phyloP scores from a whole-genome alignment of 2,329 filamentous ascomycete genomes.

The Penicillium sp. region DNA sequence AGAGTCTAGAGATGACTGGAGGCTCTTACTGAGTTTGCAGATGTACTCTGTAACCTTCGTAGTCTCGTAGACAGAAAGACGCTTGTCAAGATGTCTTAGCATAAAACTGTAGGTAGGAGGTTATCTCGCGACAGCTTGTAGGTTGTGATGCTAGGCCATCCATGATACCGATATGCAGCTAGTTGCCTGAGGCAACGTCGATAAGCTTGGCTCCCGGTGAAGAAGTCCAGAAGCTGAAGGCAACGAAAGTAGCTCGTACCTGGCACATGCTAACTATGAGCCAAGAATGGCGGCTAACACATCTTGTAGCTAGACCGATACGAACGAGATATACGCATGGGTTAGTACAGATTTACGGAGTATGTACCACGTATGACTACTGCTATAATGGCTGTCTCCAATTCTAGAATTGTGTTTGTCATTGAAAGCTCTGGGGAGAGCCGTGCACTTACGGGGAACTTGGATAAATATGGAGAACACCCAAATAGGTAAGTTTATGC shows the following conservation, averaged over 20 bases:
- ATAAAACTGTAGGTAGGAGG: too few species aligned
- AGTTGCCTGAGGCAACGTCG: neutral
- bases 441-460: conserved; percentile 3
- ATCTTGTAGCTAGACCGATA: neutral
- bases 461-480: neutral
- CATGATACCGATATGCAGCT: too few species aligned
- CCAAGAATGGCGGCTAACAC: neutral
- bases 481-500: conserved; percentile 18
- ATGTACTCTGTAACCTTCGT: too few species aligned
- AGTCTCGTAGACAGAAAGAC: too few species aligned
- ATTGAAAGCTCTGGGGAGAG: neutral
- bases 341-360: too few species aligned
- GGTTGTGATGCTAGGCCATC: too few species aligned
- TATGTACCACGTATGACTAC: too few species aligned
- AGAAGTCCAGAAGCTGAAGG: neutral
- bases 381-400: too few species aligned
- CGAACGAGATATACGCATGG: neutral
- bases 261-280: neutral
- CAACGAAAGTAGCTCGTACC: neutral
- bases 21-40: too few species aligned
- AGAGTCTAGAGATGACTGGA: too few species aligned
- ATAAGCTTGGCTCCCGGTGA: conserved; percentile 4
- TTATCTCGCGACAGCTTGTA: too few species aligned
- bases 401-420: neutral
- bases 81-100: too few species aligned